These are phyloP conservation scores for Pyricularia sp. DNA, from an alignment of 2,329 filamentous ascomycete genomes.

Conservation along the genomic window DNA sequence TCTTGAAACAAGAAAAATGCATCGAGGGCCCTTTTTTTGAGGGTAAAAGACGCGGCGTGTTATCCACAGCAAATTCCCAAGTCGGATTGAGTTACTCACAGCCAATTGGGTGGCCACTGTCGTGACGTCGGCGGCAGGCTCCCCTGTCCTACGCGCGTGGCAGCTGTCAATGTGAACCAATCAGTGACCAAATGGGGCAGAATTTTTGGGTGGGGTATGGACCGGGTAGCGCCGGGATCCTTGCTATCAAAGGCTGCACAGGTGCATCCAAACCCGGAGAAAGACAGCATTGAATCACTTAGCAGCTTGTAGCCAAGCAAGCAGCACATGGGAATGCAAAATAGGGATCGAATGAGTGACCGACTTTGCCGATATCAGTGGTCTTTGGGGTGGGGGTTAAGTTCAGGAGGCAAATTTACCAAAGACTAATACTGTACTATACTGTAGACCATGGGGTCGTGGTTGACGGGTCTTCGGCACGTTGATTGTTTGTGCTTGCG, in stretches of 20 bases:
- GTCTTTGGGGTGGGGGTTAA: background rate
- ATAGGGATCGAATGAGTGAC: background rate
- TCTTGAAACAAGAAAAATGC: background rate
- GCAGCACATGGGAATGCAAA: background rate
- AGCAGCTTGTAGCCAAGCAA: background rate
- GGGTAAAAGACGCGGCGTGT: background rate
- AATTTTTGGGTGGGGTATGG: background rate
- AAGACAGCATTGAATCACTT: background rate
- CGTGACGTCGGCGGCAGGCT: conserved; percentile 17
- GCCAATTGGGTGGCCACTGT: conserved; percentile 8
- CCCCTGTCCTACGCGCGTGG: conserved; percentile 6
- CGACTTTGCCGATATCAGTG: background rate
- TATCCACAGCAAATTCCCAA: background rate
- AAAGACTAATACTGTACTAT: background rate
- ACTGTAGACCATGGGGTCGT: background rate
- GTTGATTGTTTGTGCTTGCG: background rate
- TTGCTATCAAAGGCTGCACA: background rate
- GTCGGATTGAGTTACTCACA: background rate
- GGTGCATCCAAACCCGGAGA: background rate
- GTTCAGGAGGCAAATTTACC: background rate
- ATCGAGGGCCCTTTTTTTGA: background rate
- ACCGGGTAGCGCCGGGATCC: background rate
- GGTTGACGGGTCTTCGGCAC: background rate
- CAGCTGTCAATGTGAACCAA: background rate
- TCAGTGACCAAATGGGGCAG: background rate